Evolutionary conservation across 106 monocot species (phyloP), one percentile per base, ranked within the genome.

Genomic region (Alisma plantagoaquatica): DNA sequence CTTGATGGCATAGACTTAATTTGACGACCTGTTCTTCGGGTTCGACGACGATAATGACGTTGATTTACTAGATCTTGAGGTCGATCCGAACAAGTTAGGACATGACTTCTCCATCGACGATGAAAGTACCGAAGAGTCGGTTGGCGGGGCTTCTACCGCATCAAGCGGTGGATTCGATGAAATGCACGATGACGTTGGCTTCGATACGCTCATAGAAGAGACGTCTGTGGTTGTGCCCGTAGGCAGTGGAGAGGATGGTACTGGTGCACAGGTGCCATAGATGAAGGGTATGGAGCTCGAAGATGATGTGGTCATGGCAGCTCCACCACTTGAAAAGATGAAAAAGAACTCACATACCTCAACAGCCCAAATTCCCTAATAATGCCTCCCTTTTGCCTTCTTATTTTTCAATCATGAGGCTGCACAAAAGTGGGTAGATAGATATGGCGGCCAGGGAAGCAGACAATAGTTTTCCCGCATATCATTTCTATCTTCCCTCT

Each of bases 41-140:
- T 56, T 56, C 56, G 75, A 68, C 26, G 72, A 81, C 30, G 68
- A 64, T 17, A 76, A 76, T 29, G 38, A n/a, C n/a, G n/a, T n/a
- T n/a, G n/a, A 72, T 3, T 56, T 81, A 43, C 81, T 76, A 16
- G 75, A 81, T 43, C 63, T 81, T 9, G 81, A 76, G 43, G 66
- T 80, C 26, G 80, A 80, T 49, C 61, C 80, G 7, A 26, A 45
- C 0, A 75, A 81, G 51, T 52, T 81, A 23, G 43, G 75, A 9
- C 64, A 66, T 1, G 81, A 72, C 35, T 69, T 76, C 60, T 57
- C 54, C 21, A 23, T 27, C 8, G 52, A 31, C 15, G 56, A 28
- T n/a, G 68, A 49, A n/a, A n/a, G n/a, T n/a, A n/a, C n/a, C 22
- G 70, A 50, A 22, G 60, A 31, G 15, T 23, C 51, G n/a, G n/a